These are phyloP conservation scores for Thelonectria rubi DNA, from an alignment of 2,329 filamentous ascomycete genomes.

Conservation along the genomic window DNA sequence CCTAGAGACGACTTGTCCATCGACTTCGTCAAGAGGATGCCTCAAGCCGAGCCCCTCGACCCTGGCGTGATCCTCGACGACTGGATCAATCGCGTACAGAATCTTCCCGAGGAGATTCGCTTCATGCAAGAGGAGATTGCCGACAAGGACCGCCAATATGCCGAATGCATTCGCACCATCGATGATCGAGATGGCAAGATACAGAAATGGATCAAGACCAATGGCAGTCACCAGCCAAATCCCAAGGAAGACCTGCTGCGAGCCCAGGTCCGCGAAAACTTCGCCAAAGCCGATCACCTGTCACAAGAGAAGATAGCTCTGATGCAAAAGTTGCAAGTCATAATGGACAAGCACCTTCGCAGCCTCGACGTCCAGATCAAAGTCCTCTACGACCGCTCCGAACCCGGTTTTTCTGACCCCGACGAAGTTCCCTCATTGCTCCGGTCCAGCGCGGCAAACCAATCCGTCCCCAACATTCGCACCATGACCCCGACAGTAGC, in stretches of 20 bases:
- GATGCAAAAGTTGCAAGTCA: conserved; percentile 68
- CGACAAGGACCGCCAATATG: conserved; percentile 78
- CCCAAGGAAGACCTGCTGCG: conserved; percentile 77
- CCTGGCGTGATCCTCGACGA: conserved; percentile 79
- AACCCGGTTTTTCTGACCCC: conserved; percentile 69
- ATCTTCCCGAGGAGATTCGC: conserved; percentile 82
- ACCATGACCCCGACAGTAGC: conserved; percentile 55
- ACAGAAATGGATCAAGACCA: conserved; percentile 82
- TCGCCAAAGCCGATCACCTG: conserved; percentile 72
- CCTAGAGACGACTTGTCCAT: conserved; percentile 78
- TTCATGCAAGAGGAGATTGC: conserved; percentile 86
- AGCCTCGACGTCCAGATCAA: conserved; percentile 72
- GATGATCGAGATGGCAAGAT: conserved; percentile 77
- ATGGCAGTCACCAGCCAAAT: conserved; percentile 77
- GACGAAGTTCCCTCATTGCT: conserved; percentile 71
- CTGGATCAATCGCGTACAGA: conserved; percentile 78
- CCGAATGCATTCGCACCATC: conserved; percentile 74
- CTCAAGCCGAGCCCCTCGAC: conserved; percentile 68
- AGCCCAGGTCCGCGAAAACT: conserved; percentile 73
- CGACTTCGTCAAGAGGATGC: conserved; percentile 74
- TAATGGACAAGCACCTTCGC: conserved; percentile 70
- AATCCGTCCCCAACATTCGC: conserved; percentile 51
- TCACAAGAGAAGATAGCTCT: conserved; percentile 79
- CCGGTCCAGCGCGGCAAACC: conserved; percentile 65
- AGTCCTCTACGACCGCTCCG: conserved; percentile 66